phyloP scores from a whole-genome alignment of 1,284 basidiomycete species.

The Ceraceosorus guamensis region DNA sequence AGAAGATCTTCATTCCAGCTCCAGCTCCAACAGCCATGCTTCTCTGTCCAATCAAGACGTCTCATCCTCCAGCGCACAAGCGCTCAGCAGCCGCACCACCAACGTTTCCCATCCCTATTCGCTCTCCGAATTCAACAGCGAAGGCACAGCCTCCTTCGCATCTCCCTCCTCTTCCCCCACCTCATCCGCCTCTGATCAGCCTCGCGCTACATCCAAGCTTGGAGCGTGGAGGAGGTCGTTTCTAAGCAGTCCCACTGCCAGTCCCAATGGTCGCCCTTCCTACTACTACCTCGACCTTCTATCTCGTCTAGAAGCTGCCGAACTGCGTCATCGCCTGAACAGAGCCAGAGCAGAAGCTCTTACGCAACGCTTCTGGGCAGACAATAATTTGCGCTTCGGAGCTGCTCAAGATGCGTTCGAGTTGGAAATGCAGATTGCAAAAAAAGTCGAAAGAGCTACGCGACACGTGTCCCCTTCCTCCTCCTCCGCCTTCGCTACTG shows the following conservation, averaged over 20 bases:
- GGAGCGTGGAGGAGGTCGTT: too few species aligned
- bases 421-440: slow-evolving; percentile 12
- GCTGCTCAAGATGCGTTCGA: slow-evolving; percentile 21
- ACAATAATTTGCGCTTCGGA: slow-evolving; percentile 42
- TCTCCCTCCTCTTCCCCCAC: slow-evolving; percentile 10
- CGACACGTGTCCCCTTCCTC: background rate
- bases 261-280: background rate
- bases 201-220: too few species aligned
- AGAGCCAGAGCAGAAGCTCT: slow-evolving; percentile 34
- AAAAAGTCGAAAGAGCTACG: slow-evolving; percentile 17
- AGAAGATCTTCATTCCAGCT: too few species aligned
- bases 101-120: slow-evolving; percentile 45
- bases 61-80: too few species aligned
- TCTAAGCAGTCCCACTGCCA: background rate
- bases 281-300: background rate
- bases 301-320: slow-evolving; percentile 32
- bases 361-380: slow-evolving; percentile 46
- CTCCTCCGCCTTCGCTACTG: background rate
- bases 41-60: too few species aligned
- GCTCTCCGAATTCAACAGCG: slow-evolving; percentile 27
- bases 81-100: background rate
- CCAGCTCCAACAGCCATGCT: too few species aligned
- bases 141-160: slow-evolving; percentile 1
- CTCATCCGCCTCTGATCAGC: too few species aligned
- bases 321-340: slow-evolving; percentile 30